Evolutionary conservation across 148 eudicot genomes (phyloP).

Genomic region (Vaccinium corymbosum): DNA sequence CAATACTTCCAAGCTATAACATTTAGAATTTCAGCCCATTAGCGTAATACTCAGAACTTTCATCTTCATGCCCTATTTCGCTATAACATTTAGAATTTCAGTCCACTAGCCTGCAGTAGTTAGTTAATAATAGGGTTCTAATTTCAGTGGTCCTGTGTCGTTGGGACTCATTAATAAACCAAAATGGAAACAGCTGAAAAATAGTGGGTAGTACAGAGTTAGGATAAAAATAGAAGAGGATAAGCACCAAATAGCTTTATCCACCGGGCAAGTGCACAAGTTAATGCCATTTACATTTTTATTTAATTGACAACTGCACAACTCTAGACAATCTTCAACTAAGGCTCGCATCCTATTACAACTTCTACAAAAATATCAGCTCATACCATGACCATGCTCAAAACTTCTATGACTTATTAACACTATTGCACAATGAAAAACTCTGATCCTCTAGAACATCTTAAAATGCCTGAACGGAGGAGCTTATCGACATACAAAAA

Average conservation of each 20-base stretch:
- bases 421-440: background rate
- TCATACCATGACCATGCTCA: background rate
- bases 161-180: background rate
- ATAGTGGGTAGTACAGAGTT: background rate
- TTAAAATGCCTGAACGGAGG: constrained; percentile 7
- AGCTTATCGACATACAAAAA: background rate
- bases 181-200: background rate
- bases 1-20: background rate
- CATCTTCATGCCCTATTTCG: background rate
- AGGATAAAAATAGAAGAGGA: background rate
- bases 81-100: background rate
- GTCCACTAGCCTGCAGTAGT: background rate
- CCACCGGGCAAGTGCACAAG: background rate
- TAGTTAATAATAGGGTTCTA: background rate
- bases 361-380: background rate
- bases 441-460: constrained; percentile 3
- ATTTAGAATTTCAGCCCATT: background rate
- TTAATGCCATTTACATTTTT: background rate
- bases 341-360: background rate
- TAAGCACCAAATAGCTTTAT: background rate
- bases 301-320: background rate
- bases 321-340: background rate
- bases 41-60: background rate
- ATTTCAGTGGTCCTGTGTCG: background rate
- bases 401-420: background rate